Percentiles rank a stretch among this genome's conserved stretches.
Evolutionary conservation across 2,329 filamentous ascomycete species (phyloP).

Genomic region (Talaromyces sp.): DNA sequence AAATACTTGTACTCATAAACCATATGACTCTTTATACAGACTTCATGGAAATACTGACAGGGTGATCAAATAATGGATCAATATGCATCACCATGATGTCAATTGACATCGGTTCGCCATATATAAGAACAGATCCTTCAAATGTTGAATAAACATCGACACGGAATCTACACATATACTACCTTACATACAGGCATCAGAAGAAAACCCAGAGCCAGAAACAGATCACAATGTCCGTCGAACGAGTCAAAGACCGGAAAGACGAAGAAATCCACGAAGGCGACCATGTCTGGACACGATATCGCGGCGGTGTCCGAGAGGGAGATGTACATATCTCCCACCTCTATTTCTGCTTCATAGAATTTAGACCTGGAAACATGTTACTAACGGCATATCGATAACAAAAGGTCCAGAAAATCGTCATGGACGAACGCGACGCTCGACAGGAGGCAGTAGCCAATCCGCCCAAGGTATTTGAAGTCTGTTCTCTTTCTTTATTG

Average conservation of each 20-base stretch:
- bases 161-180: background rate
- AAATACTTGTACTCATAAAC: too few relatives aligned
- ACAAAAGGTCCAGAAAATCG: slow-evolving; percentile 22
- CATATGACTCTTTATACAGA: too few relatives aligned
- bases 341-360: background rate
- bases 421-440: slow-evolving; percentile 21
- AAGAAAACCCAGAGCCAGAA: background rate
- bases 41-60: too few relatives aligned
- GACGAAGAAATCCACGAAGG: slow-evolving; percentile 21
- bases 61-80: background rate
- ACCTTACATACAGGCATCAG: background rate
- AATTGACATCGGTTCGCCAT: background rate
- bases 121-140: background rate
- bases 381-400: background rate
- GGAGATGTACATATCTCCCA: background rate
- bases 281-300: slow-evolving; percentile 22
- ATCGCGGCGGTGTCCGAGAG: slow-evolving; percentile 20
- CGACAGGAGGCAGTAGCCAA: slow-evolving; percentile 22
- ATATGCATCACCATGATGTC: slow-evolving; percentile 6
- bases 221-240: slow-evolving; percentile 18
- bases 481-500: background rate
- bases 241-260: slow-evolving; percentile 21
- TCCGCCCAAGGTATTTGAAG: slow-evolving; percentile 20
- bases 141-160: background rate
- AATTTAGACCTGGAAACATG: background rate